Percentiles rank a stretch among this genome's conserved stretches.
Evolutionary conservation across 768 basidiomycete species (phyloP).

Genomic region (Gymnopilus junonius): DNA sequence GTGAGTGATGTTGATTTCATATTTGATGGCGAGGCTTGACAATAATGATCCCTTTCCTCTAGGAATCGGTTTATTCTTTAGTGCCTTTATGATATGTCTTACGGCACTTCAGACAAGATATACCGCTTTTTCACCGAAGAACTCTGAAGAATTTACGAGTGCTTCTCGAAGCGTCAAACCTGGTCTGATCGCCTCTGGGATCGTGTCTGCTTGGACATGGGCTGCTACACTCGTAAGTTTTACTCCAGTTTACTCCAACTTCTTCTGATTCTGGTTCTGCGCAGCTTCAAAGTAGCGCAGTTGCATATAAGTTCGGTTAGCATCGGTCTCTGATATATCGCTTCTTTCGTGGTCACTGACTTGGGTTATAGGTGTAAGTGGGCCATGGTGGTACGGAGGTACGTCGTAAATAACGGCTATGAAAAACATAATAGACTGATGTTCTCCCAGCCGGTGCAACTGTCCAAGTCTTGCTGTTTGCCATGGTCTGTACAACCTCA

Average conservation of each 20-base stretch:
- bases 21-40: background rate
- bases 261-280: background rate
- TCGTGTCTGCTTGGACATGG: constrained; percentile 94
- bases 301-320: constrained; percentile 80
- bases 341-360: constrained; percentile 1
- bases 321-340: background rate
- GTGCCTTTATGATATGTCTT: constrained; percentile 76
- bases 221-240: constrained; percentile 69
- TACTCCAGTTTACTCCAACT: background rate
- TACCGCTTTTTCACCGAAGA: constrained; percentile 77
- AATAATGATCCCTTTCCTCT: background rate
- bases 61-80: constrained; percentile 92
- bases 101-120: constrained; percentile 86
- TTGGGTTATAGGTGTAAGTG: constrained; percentile 58
- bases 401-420: background rate
- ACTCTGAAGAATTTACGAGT: constrained; percentile 83
- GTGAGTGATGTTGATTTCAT: constrained; percentile 19
- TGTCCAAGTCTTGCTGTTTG: constrained; percentile 90
- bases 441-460: constrained; percentile 68
- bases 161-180: constrained; percentile 87
- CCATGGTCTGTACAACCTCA: constrained; percentile 50
- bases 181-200: constrained; percentile 90
- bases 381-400: constrained; percentile 88
- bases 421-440: background rate
- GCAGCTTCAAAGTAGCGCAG: constrained; percentile 77